Base-by-base conservation (phyloP, 2,329 filamentous ascomycete species). In the Coccinonectria pachysandricola region DNA sequence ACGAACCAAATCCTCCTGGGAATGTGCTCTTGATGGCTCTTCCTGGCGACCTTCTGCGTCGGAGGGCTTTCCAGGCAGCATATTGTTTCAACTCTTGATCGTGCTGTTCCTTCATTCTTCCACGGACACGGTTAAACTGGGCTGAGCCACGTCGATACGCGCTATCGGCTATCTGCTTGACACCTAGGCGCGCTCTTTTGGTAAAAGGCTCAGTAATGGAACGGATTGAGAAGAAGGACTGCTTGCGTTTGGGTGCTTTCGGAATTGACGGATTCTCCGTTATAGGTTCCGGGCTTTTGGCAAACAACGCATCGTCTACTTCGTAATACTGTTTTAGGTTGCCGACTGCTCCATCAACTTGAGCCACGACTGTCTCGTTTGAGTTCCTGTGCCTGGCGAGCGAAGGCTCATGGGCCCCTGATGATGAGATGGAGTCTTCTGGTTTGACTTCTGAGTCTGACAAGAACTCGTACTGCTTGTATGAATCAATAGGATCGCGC, bases 191-290 rank as follows among this genome's bases (percentile, higher is more conserved):
- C 2, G 39, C 40, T 4, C 47, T 39, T 24, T 50, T 47, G 6
- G 40, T 32, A 9, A 52, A 30, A 10, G 48, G 36, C 12, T 31
- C 40, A 5, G 41, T 35, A 7, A 52, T 20, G 30, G 43, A 52
- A 12, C 39, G 38, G 12, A 54, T 31, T 7, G 49, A 53, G 28
- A 52, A 49, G 4, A 40, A 28, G 1, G 53, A 54, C 3, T 50
- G 41, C 12, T 47, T 49, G 16, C 53, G 50, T 26, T 56, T 55
- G 6, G 32, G 8, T 15, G 12, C 12, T 14, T 10, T 38, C 26
- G 12, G 37, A 38, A 10, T 40, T 32, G 2, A 15, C 24, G 10
- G 37, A 40, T 22, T 37, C 25, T 19, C 10, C 7, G 17, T 10
- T 19, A 10, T 7, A 19, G 17, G 17, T 7, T 19, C 7, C 17